These are phyloP conservation scores for Populus nigra DNA, from an alignment of 345 rosid genomes.

Conservation along the genomic window DNA sequence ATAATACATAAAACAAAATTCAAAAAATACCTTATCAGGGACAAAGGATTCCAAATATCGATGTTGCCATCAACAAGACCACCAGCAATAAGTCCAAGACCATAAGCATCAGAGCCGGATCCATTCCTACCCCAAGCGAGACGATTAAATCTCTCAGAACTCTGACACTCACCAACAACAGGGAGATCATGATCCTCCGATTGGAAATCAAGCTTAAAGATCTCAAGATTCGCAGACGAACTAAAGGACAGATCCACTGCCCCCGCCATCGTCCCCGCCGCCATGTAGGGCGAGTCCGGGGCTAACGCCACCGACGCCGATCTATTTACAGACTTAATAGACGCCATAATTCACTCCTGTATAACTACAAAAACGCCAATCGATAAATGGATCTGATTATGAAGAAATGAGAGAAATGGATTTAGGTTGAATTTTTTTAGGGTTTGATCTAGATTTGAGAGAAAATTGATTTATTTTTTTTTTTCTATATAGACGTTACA, in stretches of 20 bases:
- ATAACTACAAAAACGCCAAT: background rate
- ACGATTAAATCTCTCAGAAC: constrained; percentile 92
- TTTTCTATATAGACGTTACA: background rate
- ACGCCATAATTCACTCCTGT: constrained; percentile 51
- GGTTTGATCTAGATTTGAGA: constrained; percentile 8
- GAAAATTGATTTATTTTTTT: background rate
- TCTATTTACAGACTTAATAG: constrained; percentile 81
- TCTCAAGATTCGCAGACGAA: constrained; percentile 89
- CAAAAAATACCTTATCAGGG: constrained; percentile 61
- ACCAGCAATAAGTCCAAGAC: constrained; percentile 89
- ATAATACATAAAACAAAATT: background rate
- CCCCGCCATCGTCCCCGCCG: constrained; percentile 99
- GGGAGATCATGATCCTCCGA: constrained; percentile 81
- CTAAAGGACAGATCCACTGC: constrained; percentile 97
- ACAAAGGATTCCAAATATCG: constrained; percentile 80
- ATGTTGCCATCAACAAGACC: constrained; percentile 92
- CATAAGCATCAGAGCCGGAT: constrained; percentile 73
- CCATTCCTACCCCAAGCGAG: constrained; percentile 91
- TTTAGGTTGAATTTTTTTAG: background rate
- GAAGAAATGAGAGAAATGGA: background rate
- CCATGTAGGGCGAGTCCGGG: constrained; percentile 95
- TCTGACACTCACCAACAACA: constrained; percentile 69
- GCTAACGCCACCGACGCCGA: constrained; percentile 96
- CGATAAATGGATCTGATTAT: constrained; percentile 2
- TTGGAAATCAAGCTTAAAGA: constrained; percentile 94